These are phyloP conservation scores for Rhynchospora breviuscula DNA, from an alignment of 176 grass and related monocot genomes.

Conservation along the genomic window DNA sequence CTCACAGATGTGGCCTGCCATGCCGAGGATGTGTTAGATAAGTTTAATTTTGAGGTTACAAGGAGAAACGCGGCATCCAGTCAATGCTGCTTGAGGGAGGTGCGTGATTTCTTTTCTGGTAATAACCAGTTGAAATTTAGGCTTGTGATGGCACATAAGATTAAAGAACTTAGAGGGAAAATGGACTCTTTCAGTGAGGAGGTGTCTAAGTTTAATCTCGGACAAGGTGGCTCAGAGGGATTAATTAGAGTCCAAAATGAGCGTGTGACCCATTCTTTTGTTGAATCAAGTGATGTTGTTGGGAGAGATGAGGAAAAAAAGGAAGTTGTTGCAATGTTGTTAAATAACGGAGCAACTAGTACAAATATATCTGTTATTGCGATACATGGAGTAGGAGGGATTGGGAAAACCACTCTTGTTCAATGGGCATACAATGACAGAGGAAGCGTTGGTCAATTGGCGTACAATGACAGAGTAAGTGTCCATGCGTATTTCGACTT, in stretches of 20 bases:
- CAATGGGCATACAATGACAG: conserved; percentile 19
- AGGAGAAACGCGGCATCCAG: background rate
- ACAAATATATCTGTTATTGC: conserved; percentile 7
- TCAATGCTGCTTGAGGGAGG: background rate
- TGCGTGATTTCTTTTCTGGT: conserved; percentile 22
- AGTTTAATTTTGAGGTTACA: conserved; percentile 15
- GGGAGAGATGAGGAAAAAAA: background rate
- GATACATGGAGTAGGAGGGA: conserved; percentile 32
- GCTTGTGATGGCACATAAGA: background rate
- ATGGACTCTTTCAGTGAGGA: conserved; percentile 13
- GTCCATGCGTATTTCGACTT: background rate
- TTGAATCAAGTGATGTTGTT: background rate
- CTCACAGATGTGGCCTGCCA: conserved; percentile 11
- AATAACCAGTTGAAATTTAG: conserved; percentile 9
- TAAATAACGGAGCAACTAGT: background rate
- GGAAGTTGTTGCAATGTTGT: background rate
- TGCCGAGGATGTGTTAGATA: conserved; percentile 23
- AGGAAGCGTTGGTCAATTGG: conserved; percentile 8
- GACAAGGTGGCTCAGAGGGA: background rate
- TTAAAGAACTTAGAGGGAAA: background rate
- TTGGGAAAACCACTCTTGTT: conserved; percentile 44
- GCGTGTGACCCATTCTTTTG: background rate
- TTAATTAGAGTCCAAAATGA: background rate
- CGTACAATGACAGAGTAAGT: conserved; percentile 13
- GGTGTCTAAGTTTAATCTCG: conserved; percentile 21